phyloP scores from a whole-genome alignment of 805 yeast genomes.

The Monosporozyma servazzii region DNA sequence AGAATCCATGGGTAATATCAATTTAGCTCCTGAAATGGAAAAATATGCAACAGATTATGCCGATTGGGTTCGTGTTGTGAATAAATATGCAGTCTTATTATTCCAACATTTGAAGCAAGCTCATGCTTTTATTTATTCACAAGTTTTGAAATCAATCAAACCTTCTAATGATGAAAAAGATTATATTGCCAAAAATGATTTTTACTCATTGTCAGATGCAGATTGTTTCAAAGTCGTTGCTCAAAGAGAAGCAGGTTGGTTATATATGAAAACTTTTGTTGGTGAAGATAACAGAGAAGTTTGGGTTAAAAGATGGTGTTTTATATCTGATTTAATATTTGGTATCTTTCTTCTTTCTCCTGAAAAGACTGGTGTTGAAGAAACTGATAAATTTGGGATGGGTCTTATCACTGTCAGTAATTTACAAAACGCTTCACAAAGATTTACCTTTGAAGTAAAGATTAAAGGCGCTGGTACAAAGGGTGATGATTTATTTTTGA shows the following conservation, averaged over 20 bases:
- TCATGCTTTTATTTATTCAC: conserved; percentile 50
- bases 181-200: conserved; percentile 33
- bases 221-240: conserved; percentile 2
- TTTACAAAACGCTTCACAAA: conserved; percentile 54
- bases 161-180: conserved; percentile 55
- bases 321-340: conserved; percentile 68
- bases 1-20: conserved; percentile 8
- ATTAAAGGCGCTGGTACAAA: conserved; percentile 30
- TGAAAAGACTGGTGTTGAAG: conserved; percentile 65
- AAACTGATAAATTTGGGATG: conserved; percentile 79
- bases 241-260: conserved; percentile 72
- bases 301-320: conserved; percentile 81
- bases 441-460: conserved; percentile 71
- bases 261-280: conserved; percentile 58
- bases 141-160: conserved; percentile 38
- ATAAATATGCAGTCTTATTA: conserved; percentile 2
- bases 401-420: conserved; percentile 57
- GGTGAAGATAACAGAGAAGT: conserved; percentile 39
- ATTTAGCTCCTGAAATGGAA: conserved; percentile 6
- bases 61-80: conserved; percentile 9
- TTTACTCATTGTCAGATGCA: conserved; percentile 1
- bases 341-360: conserved; percentile 68
- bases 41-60: conserved; percentile 7
- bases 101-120: conserved; percentile 40
- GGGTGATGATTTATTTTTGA: conserved; percentile 26